Conservation (phyloP, 768 basidiomycete species). For the Sporobolomyces roseus region DNA sequence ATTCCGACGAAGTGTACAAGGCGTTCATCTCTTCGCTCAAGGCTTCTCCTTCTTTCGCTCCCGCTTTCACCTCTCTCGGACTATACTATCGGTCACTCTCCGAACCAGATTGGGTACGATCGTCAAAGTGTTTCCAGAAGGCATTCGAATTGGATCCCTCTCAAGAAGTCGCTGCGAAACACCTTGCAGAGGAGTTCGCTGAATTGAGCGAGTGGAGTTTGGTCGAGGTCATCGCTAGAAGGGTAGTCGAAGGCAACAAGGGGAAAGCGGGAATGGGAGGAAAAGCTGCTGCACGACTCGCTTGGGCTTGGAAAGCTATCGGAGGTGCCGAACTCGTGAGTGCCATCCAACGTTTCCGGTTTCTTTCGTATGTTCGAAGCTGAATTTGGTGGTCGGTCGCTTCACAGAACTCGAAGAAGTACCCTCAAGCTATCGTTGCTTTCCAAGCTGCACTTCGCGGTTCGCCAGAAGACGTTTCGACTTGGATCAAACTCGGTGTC, state of each 20-base stretch:
- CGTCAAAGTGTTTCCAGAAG: constrained; percentile 94
- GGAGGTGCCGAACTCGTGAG: constrained; percentile 85
- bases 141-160: constrained; percentile 93
- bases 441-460: constrained; percentile 43
- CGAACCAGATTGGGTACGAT: constrained; percentile 75
- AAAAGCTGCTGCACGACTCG: constrained; percentile 63
- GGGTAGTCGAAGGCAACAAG: constrained; percentile 91
- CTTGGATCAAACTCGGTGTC: constrained; percentile 90
- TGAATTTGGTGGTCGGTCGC: background rate
- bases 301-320: constrained; percentile 97
- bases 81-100: constrained; percentile 73
- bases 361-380: background rate
- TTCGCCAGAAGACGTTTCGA: constrained; percentile 62
- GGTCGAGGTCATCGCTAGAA: constrained; percentile 85
- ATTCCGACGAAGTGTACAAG: constrained; percentile 64
- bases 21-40: constrained; percentile 77
- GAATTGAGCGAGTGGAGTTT: constrained; percentile 92
- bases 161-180: constrained; percentile 76
- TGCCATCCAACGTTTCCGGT: constrained; percentile 16
- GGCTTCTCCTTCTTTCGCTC: constrained; percentile 68
- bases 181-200: constrained; percentile 82
- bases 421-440: constrained; percentile 40
- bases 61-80: constrained; percentile 90
- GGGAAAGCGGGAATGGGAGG: constrained; percentile 62
- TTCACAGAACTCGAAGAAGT: constrained; percentile 39